Base-by-base conservation (phyloP, 257 asterid species). In the Petrea volubilis region DNA sequence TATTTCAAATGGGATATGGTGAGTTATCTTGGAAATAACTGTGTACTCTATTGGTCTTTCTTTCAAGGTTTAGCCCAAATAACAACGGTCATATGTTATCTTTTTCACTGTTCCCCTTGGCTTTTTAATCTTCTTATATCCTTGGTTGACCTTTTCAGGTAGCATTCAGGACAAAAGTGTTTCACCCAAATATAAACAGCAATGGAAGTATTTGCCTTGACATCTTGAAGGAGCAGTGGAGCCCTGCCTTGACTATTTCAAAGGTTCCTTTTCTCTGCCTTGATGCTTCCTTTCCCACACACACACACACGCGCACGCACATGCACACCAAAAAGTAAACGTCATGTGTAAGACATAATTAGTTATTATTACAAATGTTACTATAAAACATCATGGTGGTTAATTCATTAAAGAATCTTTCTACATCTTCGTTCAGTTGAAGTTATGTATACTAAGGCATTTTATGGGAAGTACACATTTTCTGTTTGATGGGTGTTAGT, bases 151-250 rank as follows among this genome's bases (percentile, higher is more conserved):
- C 41, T 20, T 67, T 53, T 40, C 47, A 76, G 80, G 80, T 76
- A 15, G 80, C 80, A 8, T 76, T 76, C 71, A 71, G 74, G 68
- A 77, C 81, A 3, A 77, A 77, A 51, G 81, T 77, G 28, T 77
- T 77, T 59, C 78, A 77, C 71, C 78, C 81, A 38, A 77, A 77
- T 62, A 77, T 77, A 9, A 77, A 77, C 67, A 66, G 81, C 74
- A 77, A 77, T 31, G 81, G 78, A 14, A 77, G 81, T 52, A 77
- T 77, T 41, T 77, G 81, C 65, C 81, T 77, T 50, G 78, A 77
- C 60, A 77, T 77, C 74, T 67, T 77, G 74, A 77, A 77, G 71
- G 81, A 77, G 64, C 81, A 77, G 14, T 77, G 81, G 81, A 77
- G 78, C 77, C 78, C 81, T 56, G 81, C 81, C 60, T 55, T 77